Conservation (phyloP, 768 basidiomycete species). For the Phanerochaete carnosa region DNA sequence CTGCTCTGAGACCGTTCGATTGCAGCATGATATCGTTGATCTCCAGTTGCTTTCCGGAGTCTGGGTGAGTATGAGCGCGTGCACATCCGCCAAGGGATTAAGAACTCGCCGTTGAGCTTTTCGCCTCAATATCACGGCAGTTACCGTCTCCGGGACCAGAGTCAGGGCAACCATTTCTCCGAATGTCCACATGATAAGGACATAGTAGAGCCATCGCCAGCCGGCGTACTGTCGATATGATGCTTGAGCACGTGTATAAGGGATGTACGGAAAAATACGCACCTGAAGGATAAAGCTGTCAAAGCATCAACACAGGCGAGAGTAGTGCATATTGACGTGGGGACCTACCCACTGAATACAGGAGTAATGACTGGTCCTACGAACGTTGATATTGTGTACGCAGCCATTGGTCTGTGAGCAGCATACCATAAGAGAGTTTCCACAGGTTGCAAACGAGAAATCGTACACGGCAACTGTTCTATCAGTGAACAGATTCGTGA, state of each 20-base stretch:
- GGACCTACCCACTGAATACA: conserved; percentile 49
- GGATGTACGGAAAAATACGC: background rate
- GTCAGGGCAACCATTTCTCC: conserved; percentile 47
- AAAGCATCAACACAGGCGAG: conserved; percentile 13
- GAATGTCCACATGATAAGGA: conserved; percentile 64
- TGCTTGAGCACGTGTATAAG: background rate
- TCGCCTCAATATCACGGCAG: conserved; percentile 49
- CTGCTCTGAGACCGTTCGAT: conserved; percentile 45
- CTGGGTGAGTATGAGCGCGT: conserved; percentile 23
- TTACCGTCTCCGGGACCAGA: conserved; percentile 66
- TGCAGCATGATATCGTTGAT: conserved; percentile 51
- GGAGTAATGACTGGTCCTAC: conserved; percentile 53
- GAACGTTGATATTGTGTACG: conserved; percentile 50
- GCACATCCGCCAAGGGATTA: background rate
- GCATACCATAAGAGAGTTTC: background rate
- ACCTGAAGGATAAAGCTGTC: conserved; percentile 4
- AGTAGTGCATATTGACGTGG: background rate
- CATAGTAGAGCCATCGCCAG: conserved; percentile 76
- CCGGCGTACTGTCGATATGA: conserved; percentile 37
- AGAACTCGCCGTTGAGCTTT: conserved; percentile 49
- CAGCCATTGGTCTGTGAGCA: conserved; percentile 43
- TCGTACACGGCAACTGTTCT: conserved; percentile 55
- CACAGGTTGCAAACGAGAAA: background rate
- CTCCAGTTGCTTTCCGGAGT: conserved; percentile 49
- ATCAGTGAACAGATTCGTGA: conserved; percentile 52